phyloP scores from a whole-genome alignment of 1,284 basidiomycete species.

The Paramarasmius palmivorus region DNA sequence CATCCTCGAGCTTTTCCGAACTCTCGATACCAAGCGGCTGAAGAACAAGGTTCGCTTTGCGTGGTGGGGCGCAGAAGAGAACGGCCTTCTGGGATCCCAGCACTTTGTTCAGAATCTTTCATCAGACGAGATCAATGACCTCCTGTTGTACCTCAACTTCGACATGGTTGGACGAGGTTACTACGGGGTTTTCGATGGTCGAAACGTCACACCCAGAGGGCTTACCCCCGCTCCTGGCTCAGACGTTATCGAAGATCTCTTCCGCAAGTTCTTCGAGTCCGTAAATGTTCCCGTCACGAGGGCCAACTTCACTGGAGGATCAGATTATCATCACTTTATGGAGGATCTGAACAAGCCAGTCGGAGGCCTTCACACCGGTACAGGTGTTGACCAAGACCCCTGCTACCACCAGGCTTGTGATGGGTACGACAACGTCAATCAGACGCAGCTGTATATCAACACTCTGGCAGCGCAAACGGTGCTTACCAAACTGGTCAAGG shows the following conservation, averaged over 20 bases:
- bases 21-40: constrained; percentile 14
- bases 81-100: constrained; percentile 25
- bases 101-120: constrained; percentile 21
- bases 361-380: constrained; percentile 8
- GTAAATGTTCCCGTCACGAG: neutral
- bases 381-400: constrained; percentile 20
- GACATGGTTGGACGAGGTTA: constrained; percentile 10
- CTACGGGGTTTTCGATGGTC: constrained; percentile 10
- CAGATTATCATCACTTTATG: constrained; percentile 9
- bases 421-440: constrained; percentile 22
- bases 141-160: constrained; percentile 12
- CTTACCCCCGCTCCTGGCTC: constrained; percentile 7
- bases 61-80: constrained; percentile 29
- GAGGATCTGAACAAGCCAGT: constrained; percentile 12
- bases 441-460: constrained; percentile 14
- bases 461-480: constrained; percentile 6
- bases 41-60: constrained; percentile 26
- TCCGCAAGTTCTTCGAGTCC: constrained; percentile 4
- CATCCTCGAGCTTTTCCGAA: constrained; percentile 24
- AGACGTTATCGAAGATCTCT: constrained; percentile 9
- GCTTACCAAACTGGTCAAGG: constrained; percentile 1
- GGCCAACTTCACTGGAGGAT: constrained; percentile 4
- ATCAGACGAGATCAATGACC: constrained; percentile 4
- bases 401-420: constrained; percentile 29
- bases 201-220: constrained; percentile 2